Evolutionary conservation across 768 basidiomycete genomes (phyloP).

Genomic region (Lactarius hatsudake): DNA sequence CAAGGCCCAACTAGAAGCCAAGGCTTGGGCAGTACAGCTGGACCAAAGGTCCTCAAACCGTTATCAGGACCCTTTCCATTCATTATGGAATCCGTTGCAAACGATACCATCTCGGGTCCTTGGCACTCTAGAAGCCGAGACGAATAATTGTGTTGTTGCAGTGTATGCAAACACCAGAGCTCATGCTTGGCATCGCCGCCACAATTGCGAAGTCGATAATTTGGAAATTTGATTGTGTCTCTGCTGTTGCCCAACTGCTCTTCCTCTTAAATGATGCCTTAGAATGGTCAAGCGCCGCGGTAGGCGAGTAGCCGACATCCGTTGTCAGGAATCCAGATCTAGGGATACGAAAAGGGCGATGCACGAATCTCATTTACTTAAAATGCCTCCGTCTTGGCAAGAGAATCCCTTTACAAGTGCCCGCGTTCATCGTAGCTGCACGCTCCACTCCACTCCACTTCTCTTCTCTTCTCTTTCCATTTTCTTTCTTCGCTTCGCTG

Average conservation of each 20-base stretch:
- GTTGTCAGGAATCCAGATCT: no score
- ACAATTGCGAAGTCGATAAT: no score
- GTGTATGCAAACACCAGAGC: neutral
- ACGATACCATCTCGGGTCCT: neutral
- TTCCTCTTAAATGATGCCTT: no score
- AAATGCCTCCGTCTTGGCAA: neutral
- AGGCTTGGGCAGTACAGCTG: neutral
- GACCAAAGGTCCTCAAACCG: neutral
- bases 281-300: no score
- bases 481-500: slow-evolving; percentile 11
- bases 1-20: neutral
- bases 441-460: neutral
- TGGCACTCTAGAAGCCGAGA: slow-evolving; percentile 2
- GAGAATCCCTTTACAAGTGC: neutral
- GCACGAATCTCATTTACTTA: neutral
- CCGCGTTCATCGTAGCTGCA: neutral
- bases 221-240: no score
- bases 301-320: no score
- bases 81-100: neutral
- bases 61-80: neutral
- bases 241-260: no score
- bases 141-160: neutral
- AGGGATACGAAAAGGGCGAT: no score
- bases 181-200: neutral
- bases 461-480: neutral